phyloP scores from a whole-genome alignment of 768 basidiomycete genomes.

The Termitomyces sp. region DNA sequence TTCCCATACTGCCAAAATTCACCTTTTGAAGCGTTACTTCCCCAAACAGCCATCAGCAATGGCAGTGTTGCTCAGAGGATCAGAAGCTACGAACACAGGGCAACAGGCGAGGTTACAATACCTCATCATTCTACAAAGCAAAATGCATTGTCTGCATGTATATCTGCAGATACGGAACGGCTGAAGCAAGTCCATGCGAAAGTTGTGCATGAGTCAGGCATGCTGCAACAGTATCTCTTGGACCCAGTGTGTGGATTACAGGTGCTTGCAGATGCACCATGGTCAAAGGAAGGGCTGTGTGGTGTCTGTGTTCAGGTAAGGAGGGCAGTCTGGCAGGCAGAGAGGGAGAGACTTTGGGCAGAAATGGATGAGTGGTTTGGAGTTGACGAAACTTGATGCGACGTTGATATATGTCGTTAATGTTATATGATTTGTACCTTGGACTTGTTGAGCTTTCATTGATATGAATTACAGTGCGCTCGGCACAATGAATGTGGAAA shows the following conservation, averaged over 20 bases:
- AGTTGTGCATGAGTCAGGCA: slow-evolving; percentile 8
- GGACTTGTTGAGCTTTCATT: too few species aligned
- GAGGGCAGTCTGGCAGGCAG: slow-evolving; percentile 3
- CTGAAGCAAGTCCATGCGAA: neutral
- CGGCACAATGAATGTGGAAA: neutral
- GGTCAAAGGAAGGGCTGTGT: slow-evolving; percentile 11
- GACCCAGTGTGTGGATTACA: slow-evolving; percentile 11
- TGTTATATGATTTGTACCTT: too few species aligned
- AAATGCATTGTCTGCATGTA: neutral
- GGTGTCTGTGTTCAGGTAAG: slow-evolving; percentile 3
- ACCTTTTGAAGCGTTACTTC: neutral
- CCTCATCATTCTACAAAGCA: neutral
- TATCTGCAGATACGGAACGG: neutral
- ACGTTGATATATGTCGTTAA: too few species aligned
- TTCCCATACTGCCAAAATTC: neutral
- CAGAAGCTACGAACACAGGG: neutral
- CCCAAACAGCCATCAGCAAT: too few species aligned
- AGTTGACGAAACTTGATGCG: neutral
- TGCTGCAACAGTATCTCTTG: neutral
- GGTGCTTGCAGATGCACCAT: slow-evolving; percentile 9
- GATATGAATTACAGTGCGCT: too few species aligned
- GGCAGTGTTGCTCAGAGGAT: neutral
- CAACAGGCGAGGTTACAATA: too few species aligned
- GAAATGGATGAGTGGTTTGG: slow-evolving; percentile 11
- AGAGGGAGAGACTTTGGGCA: slow-evolving; percentile 9